phyloP scores from a whole-genome alignment of 805 yeast species.

The Lachancea quebecensis region DNA sequence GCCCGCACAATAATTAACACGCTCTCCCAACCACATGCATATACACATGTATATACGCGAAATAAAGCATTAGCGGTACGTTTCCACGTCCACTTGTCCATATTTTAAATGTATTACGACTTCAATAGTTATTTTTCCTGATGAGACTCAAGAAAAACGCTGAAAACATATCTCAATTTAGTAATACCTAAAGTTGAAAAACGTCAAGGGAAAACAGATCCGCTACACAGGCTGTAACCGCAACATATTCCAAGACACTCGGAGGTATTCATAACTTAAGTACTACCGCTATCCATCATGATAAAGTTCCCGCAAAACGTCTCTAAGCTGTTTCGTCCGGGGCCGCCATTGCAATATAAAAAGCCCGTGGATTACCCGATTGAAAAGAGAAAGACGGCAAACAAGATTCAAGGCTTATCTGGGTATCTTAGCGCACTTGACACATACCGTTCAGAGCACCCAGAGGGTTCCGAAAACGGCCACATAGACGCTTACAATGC shows the following conservation, averaged over 20 bases:
- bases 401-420: slow-evolving; percentile 42
- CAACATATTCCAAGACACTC: no score
- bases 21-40: not conserved
- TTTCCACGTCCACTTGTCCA: slow-evolving; percentile 3
- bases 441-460: slow-evolving; percentile 29
- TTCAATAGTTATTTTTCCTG: not conserved
- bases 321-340: slow-evolving; percentile 39
- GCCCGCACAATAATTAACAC: no score
- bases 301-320: slow-evolving; percentile 3
- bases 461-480: slow-evolving; percentile 20
- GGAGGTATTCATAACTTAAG: no score
- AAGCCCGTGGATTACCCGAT: slow-evolving; percentile 45
- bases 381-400: slow-evolving; percentile 40
- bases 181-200: no score
- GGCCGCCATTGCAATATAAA: slow-evolving; percentile 46
- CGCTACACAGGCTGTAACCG: not conserved
- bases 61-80: not conserved
- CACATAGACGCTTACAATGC: slow-evolving; percentile 27
- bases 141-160: not conserved
- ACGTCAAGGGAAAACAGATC: not conserved
- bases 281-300: not conserved
- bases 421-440: slow-evolving; percentile 16
- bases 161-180: no score
- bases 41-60: slow-evolving; percentile 1
- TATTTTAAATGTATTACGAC: not conserved